Percentiles rank a stretch among this genome's conserved stretches.
Evolutionary conservation across 257 asterid species (phyloP).

Genomic region (Salvia hispanica): DNA sequence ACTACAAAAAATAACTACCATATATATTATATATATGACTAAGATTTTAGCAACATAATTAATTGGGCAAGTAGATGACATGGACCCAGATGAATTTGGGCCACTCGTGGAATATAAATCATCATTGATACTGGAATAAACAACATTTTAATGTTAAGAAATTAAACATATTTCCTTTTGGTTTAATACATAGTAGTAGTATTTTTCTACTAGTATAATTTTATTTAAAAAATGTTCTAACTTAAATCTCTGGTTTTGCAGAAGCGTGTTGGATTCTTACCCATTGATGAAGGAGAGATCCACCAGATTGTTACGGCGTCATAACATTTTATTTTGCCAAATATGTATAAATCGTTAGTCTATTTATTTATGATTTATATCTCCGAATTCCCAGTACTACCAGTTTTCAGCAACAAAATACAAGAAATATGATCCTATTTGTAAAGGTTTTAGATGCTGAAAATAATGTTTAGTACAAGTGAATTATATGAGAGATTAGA

Average conservation of each 20-base stretch:
- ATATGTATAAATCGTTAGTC: background rate
- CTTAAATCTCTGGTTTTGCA: constrained; percentile 41
- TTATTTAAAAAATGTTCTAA: background rate
- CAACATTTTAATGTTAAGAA: too few relatives aligned
- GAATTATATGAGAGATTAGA: constrained; percentile 55
- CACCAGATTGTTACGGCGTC: constrained; percentile 44
- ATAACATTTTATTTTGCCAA: too few relatives aligned
- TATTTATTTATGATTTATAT: constrained; percentile 20
- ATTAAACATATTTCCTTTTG: too few relatives aligned
- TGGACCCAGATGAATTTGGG: background rate
- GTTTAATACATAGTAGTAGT: too few relatives aligned
- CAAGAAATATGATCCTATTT: constrained; percentile 14
- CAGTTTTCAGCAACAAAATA: constrained; percentile 34
- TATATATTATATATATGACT: background rate
- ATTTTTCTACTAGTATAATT: too few relatives aligned
- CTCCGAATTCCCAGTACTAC: constrained; percentile 46
- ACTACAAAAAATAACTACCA: background rate
- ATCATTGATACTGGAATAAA: too few relatives aligned
- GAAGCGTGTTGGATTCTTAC: constrained; percentile 86
- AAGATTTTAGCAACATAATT: background rate
- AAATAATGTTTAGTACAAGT: constrained; percentile 33
- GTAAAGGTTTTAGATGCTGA: constrained; percentile 32
- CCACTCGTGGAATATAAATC: too few relatives aligned
- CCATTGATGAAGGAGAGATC: constrained; percentile 67
- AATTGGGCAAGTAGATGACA: background rate